Evolutionary conservation across 106 monocot species (phyloP), one percentile per base, ranked within the genome.

Genomic region (Posidonia australis): DNA sequence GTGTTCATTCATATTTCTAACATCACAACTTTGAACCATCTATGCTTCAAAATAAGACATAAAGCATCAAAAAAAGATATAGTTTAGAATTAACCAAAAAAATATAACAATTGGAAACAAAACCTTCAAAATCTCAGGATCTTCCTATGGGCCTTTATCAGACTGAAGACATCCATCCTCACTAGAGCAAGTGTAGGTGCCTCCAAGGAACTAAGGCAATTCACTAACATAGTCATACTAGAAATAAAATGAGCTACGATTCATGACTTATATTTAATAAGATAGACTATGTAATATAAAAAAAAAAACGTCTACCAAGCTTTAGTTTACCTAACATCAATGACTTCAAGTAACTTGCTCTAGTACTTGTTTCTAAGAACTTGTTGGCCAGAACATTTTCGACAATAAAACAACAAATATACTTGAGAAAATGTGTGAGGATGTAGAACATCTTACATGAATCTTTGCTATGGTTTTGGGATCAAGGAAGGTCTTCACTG

Each of bases 91-190:
- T n/a, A n/a, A n/a, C n/a, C n/a, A n/a, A n/a, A n/a, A n/a, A n/a
- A n/a, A n/a, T n/a, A n/a, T n/a, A n/a, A n/a, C n/a, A n/a, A n/a
- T n/a, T n/a, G n/a, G n/a, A n/a, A n/a, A n/a, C n/a, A 49, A 13
- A 17, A 92, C 92, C 84, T 74, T 84, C 28, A 87, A n/a, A 22
- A 87, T 82, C 22, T 87, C 87, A 71, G 87, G 73, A 69, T 92
- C 87, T 61, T 84, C 87, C 92, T 87, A 92, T 52, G 92, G 92
- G 45, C 92, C 92, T 74, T 92, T 92, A 56, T 92, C 87, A 4
- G 92, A 92, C n/a, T 82, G 77, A 55, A 80, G 71, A 49, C 92
- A 92, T 9, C 92, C 92, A 27, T 79, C 84, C 43, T 77, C 46
- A 18, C 71, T 58, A 1, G 71, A 70, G 47, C 92, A 92, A 44